Evolutionary conservation across 2,329 filamentous ascomycete species (phyloP).

Genomic region (Fusarium cicatricum): DNA sequence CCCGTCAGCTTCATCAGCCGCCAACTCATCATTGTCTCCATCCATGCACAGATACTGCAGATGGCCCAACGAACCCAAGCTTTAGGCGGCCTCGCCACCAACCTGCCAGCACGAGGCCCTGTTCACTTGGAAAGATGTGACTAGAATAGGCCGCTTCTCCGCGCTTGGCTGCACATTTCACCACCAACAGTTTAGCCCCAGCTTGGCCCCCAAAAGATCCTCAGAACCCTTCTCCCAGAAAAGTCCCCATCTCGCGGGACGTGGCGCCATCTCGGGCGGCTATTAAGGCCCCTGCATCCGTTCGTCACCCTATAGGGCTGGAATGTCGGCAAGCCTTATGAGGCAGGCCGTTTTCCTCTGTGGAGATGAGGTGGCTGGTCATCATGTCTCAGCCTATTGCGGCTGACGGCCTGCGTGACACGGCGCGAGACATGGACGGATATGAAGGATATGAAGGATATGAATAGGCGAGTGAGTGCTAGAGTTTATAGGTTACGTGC

Average conservation of each 20-base stretch:
- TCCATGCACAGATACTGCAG: not conserved
- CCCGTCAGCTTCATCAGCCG: conserved; percentile 15
- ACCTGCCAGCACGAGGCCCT: too few species aligned
- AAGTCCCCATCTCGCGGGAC: too few species aligned
- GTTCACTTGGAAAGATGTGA: too few species aligned
- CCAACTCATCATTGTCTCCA: conserved; percentile 12
- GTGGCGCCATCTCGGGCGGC: not conserved
- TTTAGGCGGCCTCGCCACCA: too few species aligned
- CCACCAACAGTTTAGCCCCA: not conserved
- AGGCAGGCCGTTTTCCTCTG: not conserved
- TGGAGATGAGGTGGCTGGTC: too few species aligned
- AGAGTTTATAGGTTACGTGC: not conserved
- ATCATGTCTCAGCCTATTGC: not conserved
- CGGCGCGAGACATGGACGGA: conserved; percentile 6
- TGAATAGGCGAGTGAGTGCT: not conserved
- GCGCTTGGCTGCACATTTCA: not conserved
- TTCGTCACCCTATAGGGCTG: conserved; percentile 33
- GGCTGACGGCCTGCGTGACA: conserved; percentile 22
- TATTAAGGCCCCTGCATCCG: not conserved
- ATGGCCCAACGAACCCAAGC: too few species aligned
- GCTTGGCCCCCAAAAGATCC: not conserved
- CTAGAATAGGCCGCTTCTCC: not conserved
- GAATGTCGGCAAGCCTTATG: not conserved
- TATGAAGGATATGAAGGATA: too few species aligned
- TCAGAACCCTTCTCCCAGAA: too few species aligned